A percentile compares a stretch with the other conserved stretches of the same genome.
These are phyloP conservation scores for Sequoiadendron giganteum DNA, from an alignment of 75 land plant genomes.

Conservation along the genomic window DNA sequence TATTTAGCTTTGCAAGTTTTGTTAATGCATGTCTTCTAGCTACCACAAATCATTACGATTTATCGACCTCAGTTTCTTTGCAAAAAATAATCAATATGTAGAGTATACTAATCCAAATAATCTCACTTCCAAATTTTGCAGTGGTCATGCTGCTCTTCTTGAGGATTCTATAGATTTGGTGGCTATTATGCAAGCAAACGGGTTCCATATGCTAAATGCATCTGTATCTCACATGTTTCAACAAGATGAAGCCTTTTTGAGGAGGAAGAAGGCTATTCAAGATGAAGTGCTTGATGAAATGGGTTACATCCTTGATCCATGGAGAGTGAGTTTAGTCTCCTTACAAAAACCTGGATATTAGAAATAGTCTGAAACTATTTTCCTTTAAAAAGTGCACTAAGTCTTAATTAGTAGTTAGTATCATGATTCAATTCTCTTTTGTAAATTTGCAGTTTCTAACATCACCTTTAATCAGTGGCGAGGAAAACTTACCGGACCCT, in stretches of 20 bases:
- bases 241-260: not conserved
- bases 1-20: not conserved
- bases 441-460: slow-evolving; percentile 31
- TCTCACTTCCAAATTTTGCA: slow-evolving; percentile 7
- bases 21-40: not conserved
- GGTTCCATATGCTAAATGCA: slow-evolving; percentile 14
- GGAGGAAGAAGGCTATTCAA: not conserved
- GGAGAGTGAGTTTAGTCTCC: slow-evolving; percentile 24
- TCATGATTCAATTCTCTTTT: not conserved
- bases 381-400: not conserved
- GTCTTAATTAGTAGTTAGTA: not conserved
- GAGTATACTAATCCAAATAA: not conserved
- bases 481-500: slow-evolving; percentile 37
- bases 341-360: not conserved
- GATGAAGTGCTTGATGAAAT: slow-evolving; percentile 38
- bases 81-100: not conserved
- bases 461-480: slow-evolving; percentile 37
- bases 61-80: not conserved
- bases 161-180: slow-evolving; percentile 33
- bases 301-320: slow-evolving; percentile 35
- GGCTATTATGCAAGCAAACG: slow-evolving; percentile 18
- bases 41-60: not conserved
- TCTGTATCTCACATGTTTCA: slow-evolving; percentile 3
- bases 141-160: slow-evolving; percentile 42
- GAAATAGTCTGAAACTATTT: not conserved